Evolutionary conservation across 805 yeast genomes (phyloP).

Genomic region (Lipomyces spencermartinsiae): DNA sequence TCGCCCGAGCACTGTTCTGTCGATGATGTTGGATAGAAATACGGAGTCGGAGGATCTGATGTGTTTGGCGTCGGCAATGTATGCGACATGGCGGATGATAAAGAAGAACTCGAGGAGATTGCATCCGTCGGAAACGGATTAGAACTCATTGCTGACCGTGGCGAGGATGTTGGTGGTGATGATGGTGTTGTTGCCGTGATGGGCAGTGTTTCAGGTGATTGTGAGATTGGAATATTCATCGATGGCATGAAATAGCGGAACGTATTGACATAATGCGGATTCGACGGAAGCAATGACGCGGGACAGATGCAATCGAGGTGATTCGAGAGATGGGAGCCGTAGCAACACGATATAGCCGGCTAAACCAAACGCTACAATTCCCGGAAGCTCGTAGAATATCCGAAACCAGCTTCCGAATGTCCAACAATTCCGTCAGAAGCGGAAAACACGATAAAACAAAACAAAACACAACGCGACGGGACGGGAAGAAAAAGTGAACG

Average conservation of each 20-base stretch:
- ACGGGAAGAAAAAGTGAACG: too few relatives aligned
- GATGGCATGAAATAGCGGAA: not conserved
- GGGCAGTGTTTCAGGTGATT: not conserved
- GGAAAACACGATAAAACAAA: too few relatives aligned
- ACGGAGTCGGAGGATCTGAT: not conserved
- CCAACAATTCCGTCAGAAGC: too few relatives aligned
- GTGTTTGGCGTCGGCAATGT: not conserved
- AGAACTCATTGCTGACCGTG: not conserved
- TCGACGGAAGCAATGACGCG: not conserved
- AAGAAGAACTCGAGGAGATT: not conserved
- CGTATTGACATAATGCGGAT: not conserved
- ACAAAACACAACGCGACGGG: too few relatives aligned
- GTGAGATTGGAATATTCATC: not conserved
- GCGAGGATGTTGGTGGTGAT: too few relatives aligned
- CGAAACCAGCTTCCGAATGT: too few relatives aligned
- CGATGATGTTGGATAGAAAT: not conserved
- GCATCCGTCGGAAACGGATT: not conserved
- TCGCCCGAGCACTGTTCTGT: not conserved
- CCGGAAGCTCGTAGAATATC: too few relatives aligned
- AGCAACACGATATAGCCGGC: too few relatives aligned
- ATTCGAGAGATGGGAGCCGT: too few relatives aligned
- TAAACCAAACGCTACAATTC: too few relatives aligned
- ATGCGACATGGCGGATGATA: not conserved
- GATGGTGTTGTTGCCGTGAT: not conserved
- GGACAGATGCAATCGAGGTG: too few relatives aligned